Base-by-base conservation (phyloP, 2,329 filamentous ascomycete species). In the Aspergillus piperis region DNA sequence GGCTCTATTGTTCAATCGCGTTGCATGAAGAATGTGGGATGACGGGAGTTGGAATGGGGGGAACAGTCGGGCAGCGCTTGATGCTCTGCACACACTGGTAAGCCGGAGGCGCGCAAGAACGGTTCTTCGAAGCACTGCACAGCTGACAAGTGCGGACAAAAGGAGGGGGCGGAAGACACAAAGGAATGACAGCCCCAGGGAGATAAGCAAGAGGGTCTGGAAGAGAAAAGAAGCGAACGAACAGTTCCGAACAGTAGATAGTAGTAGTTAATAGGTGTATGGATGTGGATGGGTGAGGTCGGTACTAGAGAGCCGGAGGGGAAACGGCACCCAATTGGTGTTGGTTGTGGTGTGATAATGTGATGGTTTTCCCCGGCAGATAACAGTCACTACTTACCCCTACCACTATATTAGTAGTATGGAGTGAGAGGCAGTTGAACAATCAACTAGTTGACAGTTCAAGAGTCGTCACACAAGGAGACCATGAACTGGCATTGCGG, bases 111-210 rank as follows among this genome's bases (percentile, higher is more conserved):
- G 59, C 50, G 57, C 39, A 54, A 27, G 44, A 15, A 27, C 8
- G 13, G 25, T 50, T 50, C 47, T 32, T 32, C 47, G 47, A 30
- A 30, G 47, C 25, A 50, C 23, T 23, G 25, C 27, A 50, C 23
- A 50, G 47, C 47, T 8, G 36, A 56, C 44, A 32, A 36, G n/a
- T 41, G 17, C 32, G 51, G 39, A 62, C 53, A 60, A 42, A 57
- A 42, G 41, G 32, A 47, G 10, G 49, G 56, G 60, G 59, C 58
- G 58, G 61, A 64, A 58, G 62, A 58, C 57, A 44, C 54, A 64
- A 66, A 66, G 64, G 66, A 67, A 62, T 64, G 64, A 62, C 61
- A 61, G 61, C 58, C 62, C 60, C 48, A 32, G n/a, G 39, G 51
- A 57, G 56, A 47, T 54, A 58, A 62, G 48, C 32, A 51, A 56